Percentiles rank a stretch among this genome's conserved stretches.
Conservation (phyloP, 192 early-diverging fungal genomes). For the Backusella luteola region DNA sequence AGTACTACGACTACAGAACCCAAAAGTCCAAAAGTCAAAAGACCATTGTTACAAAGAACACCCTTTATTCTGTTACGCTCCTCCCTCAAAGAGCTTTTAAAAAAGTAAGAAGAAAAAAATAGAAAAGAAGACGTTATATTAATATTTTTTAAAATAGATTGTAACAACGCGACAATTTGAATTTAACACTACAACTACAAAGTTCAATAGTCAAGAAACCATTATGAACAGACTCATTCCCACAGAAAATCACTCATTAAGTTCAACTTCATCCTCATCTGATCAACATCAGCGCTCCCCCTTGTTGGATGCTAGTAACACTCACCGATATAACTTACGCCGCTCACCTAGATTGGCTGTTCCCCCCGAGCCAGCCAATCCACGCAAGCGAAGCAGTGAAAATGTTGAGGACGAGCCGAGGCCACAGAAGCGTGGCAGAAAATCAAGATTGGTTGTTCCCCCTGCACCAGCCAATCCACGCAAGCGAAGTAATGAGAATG, state of each 20-base stretch:
- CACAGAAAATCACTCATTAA: neutral
- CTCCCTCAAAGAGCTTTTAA: conserved; percentile 10
- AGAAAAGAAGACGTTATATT: too few relatives aligned
- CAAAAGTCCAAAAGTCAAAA: too few relatives aligned
- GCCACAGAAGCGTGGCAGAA: conserved; percentile 33
- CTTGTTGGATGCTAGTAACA: neutral
- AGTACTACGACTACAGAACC: too few relatives aligned
- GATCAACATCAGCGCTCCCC: neutral
- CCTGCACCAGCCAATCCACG: too few relatives aligned
- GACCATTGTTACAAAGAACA: too few relatives aligned
- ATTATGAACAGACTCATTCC: neutral
- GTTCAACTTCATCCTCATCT: too few relatives aligned
- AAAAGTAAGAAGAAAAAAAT: conserved; percentile 28
- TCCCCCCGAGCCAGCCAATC: too few relatives aligned
- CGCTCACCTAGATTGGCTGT: neutral
- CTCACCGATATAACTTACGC: conserved; percentile 21
- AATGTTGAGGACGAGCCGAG: neutral
- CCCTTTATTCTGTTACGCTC: conserved; percentile 41
- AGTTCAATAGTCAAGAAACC: neutral
- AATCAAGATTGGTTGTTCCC: too few relatives aligned
- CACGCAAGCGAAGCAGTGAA: too few relatives aligned
- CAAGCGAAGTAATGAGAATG: too few relatives aligned
- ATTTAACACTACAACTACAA: neutral
- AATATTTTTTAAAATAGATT: too few relatives aligned
- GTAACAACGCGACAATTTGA: too few relatives aligned